Evolutionary conservation across 2,329 filamentous ascomycete species (phyloP).

Genomic region (Thielaviopsis populi): DNA sequence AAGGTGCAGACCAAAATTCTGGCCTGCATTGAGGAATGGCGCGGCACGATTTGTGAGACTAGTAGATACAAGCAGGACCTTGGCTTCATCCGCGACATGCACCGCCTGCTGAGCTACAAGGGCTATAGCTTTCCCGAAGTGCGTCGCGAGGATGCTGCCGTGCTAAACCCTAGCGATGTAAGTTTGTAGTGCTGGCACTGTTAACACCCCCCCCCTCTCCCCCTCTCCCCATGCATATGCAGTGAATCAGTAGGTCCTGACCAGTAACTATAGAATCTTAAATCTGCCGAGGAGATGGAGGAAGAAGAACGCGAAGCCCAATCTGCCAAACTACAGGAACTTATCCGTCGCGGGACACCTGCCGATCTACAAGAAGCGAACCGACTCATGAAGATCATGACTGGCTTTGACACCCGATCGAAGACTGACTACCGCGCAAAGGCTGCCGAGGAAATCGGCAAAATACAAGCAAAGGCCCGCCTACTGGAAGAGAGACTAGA

Average conservation of each 20-base stretch:
- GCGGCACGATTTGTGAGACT: conserved; percentile 94
- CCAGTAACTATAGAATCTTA: conserved; percentile 51
- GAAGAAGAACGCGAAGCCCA: conserved; percentile 90
- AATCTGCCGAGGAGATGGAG: conserved; percentile 97
- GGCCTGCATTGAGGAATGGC: conserved; percentile 96
- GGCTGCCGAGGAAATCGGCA: conserved; percentile 84
- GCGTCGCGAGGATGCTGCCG: conserved; percentile 82
- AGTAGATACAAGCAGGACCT: conserved; percentile 95
- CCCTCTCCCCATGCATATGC: neutral
- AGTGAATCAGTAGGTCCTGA: neutral
- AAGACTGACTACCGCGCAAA: conserved; percentile 98
- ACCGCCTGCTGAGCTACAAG: conserved; percentile 87
- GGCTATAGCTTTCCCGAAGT: conserved; percentile 93
- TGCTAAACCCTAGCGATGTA: conserved; percentile 92
- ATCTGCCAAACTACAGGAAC: conserved; percentile 92
- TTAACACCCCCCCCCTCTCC: neutral
- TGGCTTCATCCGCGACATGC: conserved; percentile 95
- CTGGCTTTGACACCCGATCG: conserved; percentile 83
- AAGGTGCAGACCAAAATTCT: conserved; percentile 85
- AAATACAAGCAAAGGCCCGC: conserved; percentile 89
- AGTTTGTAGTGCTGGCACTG: conserved; percentile 25
- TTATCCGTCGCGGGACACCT: conserved; percentile 81
- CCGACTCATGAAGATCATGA: conserved; percentile 97
- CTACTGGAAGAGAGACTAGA: conserved; percentile 86
- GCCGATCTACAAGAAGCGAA: conserved; percentile 95